A percentile compares a stretch with the other conserved stretches of the same genome.
phyloP scores from a whole-genome alignment of 805 yeast species.

The Wickerhamomyces alni region DNA sequence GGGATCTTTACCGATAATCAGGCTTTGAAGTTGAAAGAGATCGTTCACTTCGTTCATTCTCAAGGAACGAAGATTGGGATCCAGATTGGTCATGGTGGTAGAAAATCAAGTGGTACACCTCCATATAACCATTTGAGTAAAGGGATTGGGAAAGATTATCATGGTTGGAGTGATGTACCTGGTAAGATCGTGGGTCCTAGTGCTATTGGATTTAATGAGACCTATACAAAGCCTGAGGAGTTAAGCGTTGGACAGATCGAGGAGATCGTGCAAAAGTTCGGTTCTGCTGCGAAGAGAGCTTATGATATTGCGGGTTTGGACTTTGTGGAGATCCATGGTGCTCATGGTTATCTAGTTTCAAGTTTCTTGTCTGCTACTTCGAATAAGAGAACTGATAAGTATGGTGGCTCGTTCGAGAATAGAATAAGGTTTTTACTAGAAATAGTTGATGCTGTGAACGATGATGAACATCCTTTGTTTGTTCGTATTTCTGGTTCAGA shows the following conservation, averaged over 20 bases:
- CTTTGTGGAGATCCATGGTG: constrained; percentile 57
- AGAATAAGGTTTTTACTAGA: constrained; percentile 23
- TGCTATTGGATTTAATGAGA: constrained; percentile 25
- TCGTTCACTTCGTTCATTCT: constrained; percentile 41
- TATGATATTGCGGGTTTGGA: constrained; percentile 47
- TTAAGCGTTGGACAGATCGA: constrained; percentile 37
- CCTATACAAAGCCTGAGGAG: constrained; percentile 31
- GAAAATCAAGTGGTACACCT: constrained; percentile 36
- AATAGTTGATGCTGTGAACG: constrained; percentile 34
- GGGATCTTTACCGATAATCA: constrained; percentile 49
- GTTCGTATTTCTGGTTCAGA: constrained; percentile 38
- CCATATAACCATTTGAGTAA: constrained; percentile 26
- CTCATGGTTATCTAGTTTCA: constrained; percentile 58
- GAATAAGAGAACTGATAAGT: constrained; percentile 44
- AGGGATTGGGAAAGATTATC: constrained; percentile 25
- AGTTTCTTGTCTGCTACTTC: constrained; percentile 46
- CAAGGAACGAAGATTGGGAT: constrained; percentile 42
- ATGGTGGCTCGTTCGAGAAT: constrained; percentile 47
- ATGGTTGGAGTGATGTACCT: constrained; percentile 34
- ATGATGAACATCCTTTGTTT: constrained; percentile 39
- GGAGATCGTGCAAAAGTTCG: constrained; percentile 35
- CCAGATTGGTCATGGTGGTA: constrained; percentile 53
- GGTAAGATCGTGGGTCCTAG: constrained; percentile 41
- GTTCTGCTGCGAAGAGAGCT: constrained; percentile 43
- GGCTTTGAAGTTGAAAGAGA: constrained; percentile 31